phyloP scores from a whole-genome alignment of 164 flowering plant species.

The Aristolochia californica region DNA sequence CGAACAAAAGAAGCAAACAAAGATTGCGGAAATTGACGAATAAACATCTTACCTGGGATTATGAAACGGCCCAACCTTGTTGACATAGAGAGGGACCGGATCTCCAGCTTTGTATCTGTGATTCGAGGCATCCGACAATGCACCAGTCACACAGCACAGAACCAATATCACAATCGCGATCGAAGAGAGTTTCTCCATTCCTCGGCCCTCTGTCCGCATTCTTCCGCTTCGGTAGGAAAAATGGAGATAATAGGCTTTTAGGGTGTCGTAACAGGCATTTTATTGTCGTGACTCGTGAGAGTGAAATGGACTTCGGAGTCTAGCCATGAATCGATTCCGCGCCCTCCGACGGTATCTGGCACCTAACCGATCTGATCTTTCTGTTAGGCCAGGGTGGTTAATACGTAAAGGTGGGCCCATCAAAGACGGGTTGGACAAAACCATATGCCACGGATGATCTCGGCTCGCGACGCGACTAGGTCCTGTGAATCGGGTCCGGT shows the following conservation, averaged over 20 bases:
- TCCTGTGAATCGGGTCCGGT: too few species aligned
- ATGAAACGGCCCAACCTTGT: slow-evolving; percentile 71
- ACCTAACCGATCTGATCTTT: too few species aligned
- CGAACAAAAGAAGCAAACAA: not conserved
- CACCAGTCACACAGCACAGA: slow-evolving; percentile 11
- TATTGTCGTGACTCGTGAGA: too few species aligned
- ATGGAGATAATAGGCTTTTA: not conserved
- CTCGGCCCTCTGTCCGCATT: not conserved
- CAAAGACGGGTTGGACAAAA: too few species aligned
- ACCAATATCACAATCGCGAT: slow-evolving; percentile 15
- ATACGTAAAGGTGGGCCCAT: too few species aligned
- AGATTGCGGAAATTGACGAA: not conserved
- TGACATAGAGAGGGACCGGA: slow-evolving; percentile 57
- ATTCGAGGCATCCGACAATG: slow-evolving; percentile 40
- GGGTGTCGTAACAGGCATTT: too few species aligned
- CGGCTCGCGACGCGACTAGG: too few species aligned
- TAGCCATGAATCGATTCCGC: too few species aligned
- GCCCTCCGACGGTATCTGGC: too few species aligned
- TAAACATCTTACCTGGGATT: slow-evolving; percentile 22
- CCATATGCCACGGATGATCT: too few species aligned
- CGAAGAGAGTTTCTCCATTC: slow-evolving; percentile 4
- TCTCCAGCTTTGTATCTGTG: slow-evolving; percentile 53
- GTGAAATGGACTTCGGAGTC: too few species aligned
- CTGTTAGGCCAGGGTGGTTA: too few species aligned
- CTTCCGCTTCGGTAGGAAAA: not conserved